Base-by-base conservation (phyloP, 208 protist species). In the Wallacemonas sp. region DNA sequence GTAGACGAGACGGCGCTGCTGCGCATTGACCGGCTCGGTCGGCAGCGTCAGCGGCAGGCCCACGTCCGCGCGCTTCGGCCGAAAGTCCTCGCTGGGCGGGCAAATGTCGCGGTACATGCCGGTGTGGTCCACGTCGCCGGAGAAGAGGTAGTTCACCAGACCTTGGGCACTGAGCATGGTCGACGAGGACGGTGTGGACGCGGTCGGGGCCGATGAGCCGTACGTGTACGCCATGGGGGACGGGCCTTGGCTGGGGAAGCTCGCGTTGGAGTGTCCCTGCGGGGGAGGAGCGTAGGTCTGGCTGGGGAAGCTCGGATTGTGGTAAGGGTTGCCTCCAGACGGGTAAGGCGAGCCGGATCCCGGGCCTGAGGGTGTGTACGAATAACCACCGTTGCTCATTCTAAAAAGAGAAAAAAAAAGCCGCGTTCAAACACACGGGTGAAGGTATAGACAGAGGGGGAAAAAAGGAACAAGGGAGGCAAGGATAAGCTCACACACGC, bases 1-100 rank as follows among this genome's bases (percentile, higher is more conserved):
- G 65, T 84, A 87, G 31, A 92, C 82, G 46, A 87, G 79, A 0
- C 86, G 86, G 3, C 77, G 72, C 11, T 67, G 77, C 45, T 25
- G 38, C 18, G 63, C 57, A 44, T 88, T 81, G n/a, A 84, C 65
- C 14, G 85, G 81, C 74, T 86, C 81, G 4, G 72, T 65, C 14
- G 74, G 61, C 1, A 82, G 55, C 32, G 71, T 66, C 25, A 91
- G 70, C 26, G 72, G 82, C 67, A 76, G 63, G 41, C 74, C 75
- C 8, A 76, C 65, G 64, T 85, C 79, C 16, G 48, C 66, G 18
- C 65, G 55, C 1, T 57, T 68, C 11, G 79, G 67, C 1, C 39
- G 72, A 10, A 61, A 52, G 16, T 67, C 57, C 1, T 46, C 69
- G 12, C 65, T 64, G 20, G 72, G 70, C 32, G 72, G 75, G 20